Conservation (phyloP, 495 filamentous ascomycete species). For the Xylaria cubensis region DNA sequence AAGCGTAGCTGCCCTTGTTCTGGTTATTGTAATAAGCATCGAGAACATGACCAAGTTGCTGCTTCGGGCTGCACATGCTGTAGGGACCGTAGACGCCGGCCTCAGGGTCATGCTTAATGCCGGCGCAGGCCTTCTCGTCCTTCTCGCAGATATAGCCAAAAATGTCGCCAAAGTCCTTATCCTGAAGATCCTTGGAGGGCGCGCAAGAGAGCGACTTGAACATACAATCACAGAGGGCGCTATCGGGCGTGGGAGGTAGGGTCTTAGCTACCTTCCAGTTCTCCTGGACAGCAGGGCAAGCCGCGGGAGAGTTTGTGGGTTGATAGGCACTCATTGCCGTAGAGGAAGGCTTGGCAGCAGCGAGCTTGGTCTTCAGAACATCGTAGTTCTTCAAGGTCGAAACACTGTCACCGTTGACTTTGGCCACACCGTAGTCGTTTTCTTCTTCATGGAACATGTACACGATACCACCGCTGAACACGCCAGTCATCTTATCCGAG, state of each 20-base stretch:
- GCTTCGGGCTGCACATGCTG: conserved; percentile 80
- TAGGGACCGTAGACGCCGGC: conserved; percentile 85
- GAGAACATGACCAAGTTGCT: conserved; percentile 82
- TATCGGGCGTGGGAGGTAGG: conserved; percentile 83
- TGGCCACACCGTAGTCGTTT: conserved; percentile 89
- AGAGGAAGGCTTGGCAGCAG: conserved; percentile 68
- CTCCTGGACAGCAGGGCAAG: conserved; percentile 70
- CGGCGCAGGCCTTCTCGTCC: conserved; percentile 62
- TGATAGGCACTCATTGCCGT: conserved; percentile 71
- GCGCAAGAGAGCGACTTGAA: conserved; percentile 70
- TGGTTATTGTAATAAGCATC: conserved; percentile 80
- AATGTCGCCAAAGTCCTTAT: conserved; percentile 64
- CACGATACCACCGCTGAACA: conserved; percentile 93
- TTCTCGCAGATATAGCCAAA: conserved; percentile 77
- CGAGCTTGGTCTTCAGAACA: conserved; percentile 73
- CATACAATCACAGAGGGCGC: conserved; percentile 83
- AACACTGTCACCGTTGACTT: conserved; percentile 61
- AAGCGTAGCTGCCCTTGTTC: conserved; percentile 63
- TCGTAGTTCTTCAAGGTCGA: conserved; percentile 75
- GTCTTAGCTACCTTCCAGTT: conserved; percentile 72
- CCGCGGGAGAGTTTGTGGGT: conserved; percentile 76
- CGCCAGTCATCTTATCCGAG: conserved; percentile 76
- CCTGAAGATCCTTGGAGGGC: conserved; percentile 55
- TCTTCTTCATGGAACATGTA: conserved; percentile 97
- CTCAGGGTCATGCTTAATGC: conserved; percentile 72